Conservation (phyloP, 768 basidiomycete genomes). For the Leccinum variicolor region DNA sequence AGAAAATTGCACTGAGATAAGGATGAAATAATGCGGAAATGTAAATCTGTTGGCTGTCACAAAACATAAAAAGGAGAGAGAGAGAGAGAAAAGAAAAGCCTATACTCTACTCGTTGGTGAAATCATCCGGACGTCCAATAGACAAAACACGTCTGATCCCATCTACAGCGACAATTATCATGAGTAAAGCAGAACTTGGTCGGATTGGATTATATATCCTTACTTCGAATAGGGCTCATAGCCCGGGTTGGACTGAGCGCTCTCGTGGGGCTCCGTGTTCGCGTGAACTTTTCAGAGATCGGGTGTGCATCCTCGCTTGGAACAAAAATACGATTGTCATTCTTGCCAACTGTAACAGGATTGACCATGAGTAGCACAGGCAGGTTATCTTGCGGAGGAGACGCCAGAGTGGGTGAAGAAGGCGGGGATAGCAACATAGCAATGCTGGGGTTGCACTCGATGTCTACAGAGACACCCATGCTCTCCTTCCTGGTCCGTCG, state of each 20-base stretch:
- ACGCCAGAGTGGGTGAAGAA: slow-evolving; percentile 11
- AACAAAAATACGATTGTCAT: neutral
- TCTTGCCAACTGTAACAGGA: neutral
- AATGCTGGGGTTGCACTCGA: slow-evolving; percentile 9
- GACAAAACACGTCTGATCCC: slow-evolving; percentile 29
- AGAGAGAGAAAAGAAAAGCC: neutral
- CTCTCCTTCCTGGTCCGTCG: slow-evolving; percentile 16
- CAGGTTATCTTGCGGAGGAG: slow-evolving; percentile 5
- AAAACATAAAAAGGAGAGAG: neutral
- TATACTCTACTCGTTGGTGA: slow-evolving; percentile 8
- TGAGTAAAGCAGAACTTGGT: slow-evolving; percentile 1
- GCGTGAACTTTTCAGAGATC: neutral
- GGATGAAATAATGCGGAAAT: neutral
- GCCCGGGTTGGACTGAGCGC: slow-evolving; percentile 34
- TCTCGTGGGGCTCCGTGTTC: slow-evolving; percentile 17
- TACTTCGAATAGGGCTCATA: slow-evolving; percentile 22
- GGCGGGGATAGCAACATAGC: slow-evolving; percentile 28
- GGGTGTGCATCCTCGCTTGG: neutral
- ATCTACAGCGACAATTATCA: slow-evolving; percentile 12
- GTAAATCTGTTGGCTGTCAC: neutral
- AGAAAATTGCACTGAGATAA: neutral
- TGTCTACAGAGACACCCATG: neutral
- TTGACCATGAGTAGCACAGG: neutral
- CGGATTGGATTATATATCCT: neutral
- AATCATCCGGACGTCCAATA: slow-evolving; percentile 11